Evolutionary conservation across 345 rosid species (phyloP).

Genomic region (Schrenkiella parvula): DNA sequence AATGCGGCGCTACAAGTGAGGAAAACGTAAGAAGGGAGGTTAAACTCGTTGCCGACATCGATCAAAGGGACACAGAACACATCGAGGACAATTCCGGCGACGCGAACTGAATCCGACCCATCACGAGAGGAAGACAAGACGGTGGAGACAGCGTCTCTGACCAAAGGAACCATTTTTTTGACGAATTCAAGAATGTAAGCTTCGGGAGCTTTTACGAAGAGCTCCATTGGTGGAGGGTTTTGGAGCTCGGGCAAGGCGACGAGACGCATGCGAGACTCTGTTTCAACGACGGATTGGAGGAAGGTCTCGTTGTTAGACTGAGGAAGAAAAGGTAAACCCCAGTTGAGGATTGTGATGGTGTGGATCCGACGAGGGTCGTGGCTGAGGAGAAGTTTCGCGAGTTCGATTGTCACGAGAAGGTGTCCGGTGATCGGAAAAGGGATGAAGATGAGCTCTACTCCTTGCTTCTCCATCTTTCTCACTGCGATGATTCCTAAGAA

Average conservation of each 20-base stretch:
- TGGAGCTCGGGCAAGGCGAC: background rate
- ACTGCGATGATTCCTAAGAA: background rate
- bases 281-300: background rate
- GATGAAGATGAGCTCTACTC: conserved; percentile 13
- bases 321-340: conserved; percentile 15
- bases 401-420: conserved; percentile 38
- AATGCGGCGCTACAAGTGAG: conserved; percentile 37
- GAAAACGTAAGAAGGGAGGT: conserved; percentile 47
- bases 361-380: conserved; percentile 19
- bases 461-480: conserved; percentile 2
- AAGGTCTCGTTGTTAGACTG: background rate
- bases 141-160: background rate
- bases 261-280: conserved; percentile 7
- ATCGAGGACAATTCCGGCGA: conserved; percentile 43
- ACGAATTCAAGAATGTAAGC: conserved; percentile 13
- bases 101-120: conserved; percentile 18
- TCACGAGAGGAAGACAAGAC: conserved; percentile 9
- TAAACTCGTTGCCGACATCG: conserved; percentile 35
- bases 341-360: conserved; percentile 17
- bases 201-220: conserved; percentile 3
- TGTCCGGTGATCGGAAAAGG: conserved; percentile 35
- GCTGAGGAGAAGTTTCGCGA: conserved; percentile 36
- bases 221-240: conserved; percentile 19
- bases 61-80: conserved; percentile 40
- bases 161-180: conserved; percentile 8